A percentile compares a stretch with the other conserved stretches of the same genome.
Conservation (phyloP, 2,329 filamentous ascomycete species). For the Raffaelea albimanens region DNA sequence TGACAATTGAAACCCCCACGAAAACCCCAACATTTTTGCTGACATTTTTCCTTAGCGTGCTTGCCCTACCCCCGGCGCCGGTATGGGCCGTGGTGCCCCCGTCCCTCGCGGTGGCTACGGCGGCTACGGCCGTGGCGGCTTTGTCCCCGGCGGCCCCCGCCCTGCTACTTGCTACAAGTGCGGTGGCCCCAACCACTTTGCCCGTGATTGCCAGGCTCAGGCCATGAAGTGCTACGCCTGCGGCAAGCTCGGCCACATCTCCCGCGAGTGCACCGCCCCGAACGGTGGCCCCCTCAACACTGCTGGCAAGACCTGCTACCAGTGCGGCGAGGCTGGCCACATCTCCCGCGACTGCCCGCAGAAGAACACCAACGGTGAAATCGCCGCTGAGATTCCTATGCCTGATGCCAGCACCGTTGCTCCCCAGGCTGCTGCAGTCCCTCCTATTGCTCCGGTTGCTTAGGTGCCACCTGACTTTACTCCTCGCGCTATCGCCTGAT, state of each 20-base stretch:
- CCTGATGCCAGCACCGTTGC: constrained; percentile 27
- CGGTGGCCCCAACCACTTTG: constrained; percentile 91
- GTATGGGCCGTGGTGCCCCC: constrained; percentile 57
- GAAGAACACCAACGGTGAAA: constrained; percentile 47
- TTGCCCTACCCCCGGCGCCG: constrained; percentile 65
- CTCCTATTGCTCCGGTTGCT: constrained; percentile 32
- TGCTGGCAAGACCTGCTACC: constrained; percentile 97
- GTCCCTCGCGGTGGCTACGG: constrained; percentile 45
- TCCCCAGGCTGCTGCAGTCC: constrained; percentile 24
- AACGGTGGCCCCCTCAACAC: constrained; percentile 95
- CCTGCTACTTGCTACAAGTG: constrained; percentile 67
- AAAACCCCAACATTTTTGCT: not conserved
- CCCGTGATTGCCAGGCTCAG: constrained; percentile 95
- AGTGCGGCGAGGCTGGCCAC: constrained; percentile 90
- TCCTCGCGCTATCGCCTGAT: no score
- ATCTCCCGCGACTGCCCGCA: constrained; percentile 91
- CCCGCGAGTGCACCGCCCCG: constrained; percentile 85
- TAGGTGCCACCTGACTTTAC: constrained; percentile 8
- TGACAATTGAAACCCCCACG: not conserved
- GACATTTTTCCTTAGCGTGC: constrained; percentile 49
- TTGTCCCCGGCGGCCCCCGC: constrained; percentile 53
- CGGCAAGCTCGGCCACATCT: constrained; percentile 91
- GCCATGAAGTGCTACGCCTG: constrained; percentile 98
- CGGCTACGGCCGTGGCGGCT: constrained; percentile 67
- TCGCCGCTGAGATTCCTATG: constrained; percentile 34